Evolutionary conservation across 2,329 filamentous ascomycete genomes (phyloP).

Genomic region (Sarocladium strictum): DNA sequence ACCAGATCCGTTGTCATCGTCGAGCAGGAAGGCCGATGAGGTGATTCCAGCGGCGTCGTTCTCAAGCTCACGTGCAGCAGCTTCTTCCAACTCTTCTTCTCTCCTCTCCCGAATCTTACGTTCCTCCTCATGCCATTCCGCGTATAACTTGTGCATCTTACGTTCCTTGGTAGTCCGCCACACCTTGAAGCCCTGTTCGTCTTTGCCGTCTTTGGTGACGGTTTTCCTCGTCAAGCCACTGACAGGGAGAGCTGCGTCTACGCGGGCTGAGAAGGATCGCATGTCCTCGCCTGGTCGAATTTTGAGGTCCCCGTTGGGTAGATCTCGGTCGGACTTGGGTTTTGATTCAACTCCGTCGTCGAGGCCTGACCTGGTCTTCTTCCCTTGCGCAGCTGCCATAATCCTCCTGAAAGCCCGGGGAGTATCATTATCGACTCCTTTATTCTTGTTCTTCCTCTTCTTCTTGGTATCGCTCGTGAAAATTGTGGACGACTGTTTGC

Average conservation of each 20-base stretch:
- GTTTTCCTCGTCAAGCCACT: conserved; percentile 61
- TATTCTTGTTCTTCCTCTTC: conserved; percentile 36
- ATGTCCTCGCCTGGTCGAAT: conserved; percentile 82
- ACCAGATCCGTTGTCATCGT: conserved; percentile 17
- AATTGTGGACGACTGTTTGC: conserved; percentile 2
- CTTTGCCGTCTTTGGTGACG: conserved; percentile 50
- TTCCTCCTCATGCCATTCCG: conserved; percentile 68
- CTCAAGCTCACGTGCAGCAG: conserved; percentile 57
- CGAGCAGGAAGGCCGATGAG: conserved; percentile 36
- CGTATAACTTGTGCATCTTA: conserved; percentile 73
- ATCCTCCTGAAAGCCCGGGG: conserved; percentile 82
- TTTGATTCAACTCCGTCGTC: conserved; percentile 55
- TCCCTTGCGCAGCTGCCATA: conserved; percentile 66
- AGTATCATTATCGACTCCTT: conserved; percentile 63
- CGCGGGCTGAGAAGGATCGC: conserved; percentile 73
- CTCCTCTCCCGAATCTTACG: conserved; percentile 55
- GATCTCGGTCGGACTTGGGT: background rate
- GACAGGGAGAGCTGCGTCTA: conserved; percentile 78
- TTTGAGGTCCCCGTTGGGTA: conserved; percentile 42
- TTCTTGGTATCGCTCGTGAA: conserved; percentile 30
- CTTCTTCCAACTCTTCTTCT: conserved; percentile 59
- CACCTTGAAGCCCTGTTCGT: conserved; percentile 59
- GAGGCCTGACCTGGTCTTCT: conserved; percentile 55
- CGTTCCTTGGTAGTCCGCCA: conserved; percentile 77
- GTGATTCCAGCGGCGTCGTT: conserved; percentile 47